Evolutionary conservation across 257 asterid genomes (phyloP).

Genomic region (Rubia yunnanensis): DNA sequence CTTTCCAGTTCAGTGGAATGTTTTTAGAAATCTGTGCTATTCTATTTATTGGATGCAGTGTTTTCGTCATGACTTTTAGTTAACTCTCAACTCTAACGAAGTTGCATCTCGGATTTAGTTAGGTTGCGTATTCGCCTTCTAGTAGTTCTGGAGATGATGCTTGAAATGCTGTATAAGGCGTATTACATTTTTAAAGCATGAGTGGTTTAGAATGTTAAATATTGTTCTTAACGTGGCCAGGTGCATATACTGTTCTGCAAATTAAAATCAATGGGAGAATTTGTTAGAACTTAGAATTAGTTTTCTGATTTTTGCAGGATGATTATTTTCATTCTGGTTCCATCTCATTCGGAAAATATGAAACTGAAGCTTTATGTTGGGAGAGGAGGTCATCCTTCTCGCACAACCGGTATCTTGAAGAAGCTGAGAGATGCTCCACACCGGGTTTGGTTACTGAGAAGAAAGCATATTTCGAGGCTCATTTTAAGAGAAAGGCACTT

Average conservation of each 20-base stretch:
- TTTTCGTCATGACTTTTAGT: background rate
- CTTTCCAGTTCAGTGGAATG: background rate
- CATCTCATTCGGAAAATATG: conserved; percentile 77
- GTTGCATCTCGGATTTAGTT: background rate
- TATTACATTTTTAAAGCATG: background rate
- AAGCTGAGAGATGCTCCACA: conserved; percentile 70
- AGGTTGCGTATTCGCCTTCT: background rate
- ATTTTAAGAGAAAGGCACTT: conserved; percentile 48
- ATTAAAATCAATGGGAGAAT: background rate
- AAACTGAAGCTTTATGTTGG: conserved; percentile 71
- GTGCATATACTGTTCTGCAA: background rate
- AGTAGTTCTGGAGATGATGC: background rate
- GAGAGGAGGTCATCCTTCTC: conserved; percentile 82
- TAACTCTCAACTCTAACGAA: background rate
- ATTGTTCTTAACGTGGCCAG: background rate
- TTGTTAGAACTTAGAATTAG: background rate
- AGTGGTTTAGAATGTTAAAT: background rate
- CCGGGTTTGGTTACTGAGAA: conserved; percentile 82
- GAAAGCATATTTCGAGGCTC: conserved; percentile 87
- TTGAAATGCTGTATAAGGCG: background rate
- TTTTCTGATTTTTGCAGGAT: conserved; percentile 36
- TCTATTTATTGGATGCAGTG: background rate
- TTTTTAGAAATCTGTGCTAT: background rate
- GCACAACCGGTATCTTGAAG: conserved; percentile 79
- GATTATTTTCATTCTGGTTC: conserved; percentile 63